Evolutionary conservation across 768 basidiomycete genomes (phyloP), one percentile per base, ranked within the genome.

Genomic region (Termitomyces sp.): DNA sequence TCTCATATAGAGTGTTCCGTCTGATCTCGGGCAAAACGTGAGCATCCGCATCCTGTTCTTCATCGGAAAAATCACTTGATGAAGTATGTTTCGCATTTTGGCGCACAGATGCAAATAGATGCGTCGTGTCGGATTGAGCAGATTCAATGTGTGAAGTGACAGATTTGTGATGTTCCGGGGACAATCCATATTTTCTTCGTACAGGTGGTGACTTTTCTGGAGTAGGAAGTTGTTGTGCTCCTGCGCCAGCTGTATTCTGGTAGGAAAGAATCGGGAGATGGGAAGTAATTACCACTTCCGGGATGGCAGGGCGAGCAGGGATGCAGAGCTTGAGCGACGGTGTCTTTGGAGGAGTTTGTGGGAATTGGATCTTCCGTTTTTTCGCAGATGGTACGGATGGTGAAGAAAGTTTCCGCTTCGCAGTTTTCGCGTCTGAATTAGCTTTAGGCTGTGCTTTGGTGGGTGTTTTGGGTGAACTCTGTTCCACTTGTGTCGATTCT

Each of bases 401-500:
- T 16, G 50, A 37, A 44, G 47, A 28, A 31, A 22, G 36, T 54
- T 59, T 65, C 12, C 60, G 60, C 48, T 66, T 66, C 46, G 20
- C 5, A 16, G 26, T 28, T 47, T 54, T 63, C 4, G 26, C 34
- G 36, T 60, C 42, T 28, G 33, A 33, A 46, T 44, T 34, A 51
- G 50, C 44, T 13, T 55, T 59, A 24, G 34, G 16, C 34, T 54
- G 49, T 26, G 29, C 22, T 45, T 47, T 45, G 20, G 34, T 48
- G 16, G 34, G 34, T 12, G 48, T 34, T 45, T 55, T 45, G 9
- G 41, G 29, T 0, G 31, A 34, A 22, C 4, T 29, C 16, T 56
- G 48, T 20, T 48, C 62, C 20, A 22, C 20, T 45, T 66, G 59
- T 1, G 64, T 64, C 20, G 66, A 66, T 33, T 81, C 81, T 62